A percentile compares a stretch with the other conserved stretches of the same genome.
Evolutionary conservation across 2,329 filamentous ascomycete species (phyloP).

Genomic region (Nakataea oryzae): DNA sequence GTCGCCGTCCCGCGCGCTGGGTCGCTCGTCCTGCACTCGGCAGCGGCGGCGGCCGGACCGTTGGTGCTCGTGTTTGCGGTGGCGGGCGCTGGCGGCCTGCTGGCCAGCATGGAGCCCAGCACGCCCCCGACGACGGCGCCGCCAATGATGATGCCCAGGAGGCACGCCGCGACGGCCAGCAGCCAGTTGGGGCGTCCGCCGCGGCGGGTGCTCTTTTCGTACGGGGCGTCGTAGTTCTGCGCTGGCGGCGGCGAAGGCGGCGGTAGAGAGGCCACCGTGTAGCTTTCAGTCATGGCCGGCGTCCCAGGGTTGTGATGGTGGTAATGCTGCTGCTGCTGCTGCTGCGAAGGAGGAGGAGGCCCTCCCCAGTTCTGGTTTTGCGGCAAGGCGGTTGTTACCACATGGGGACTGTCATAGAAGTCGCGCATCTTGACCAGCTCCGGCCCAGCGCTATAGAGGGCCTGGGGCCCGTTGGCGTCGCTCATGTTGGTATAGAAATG

Average conservation of each 20-base stretch:
- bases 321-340: too few species aligned
- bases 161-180: neutral
- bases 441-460: neutral
- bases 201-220: neutral
- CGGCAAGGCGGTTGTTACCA: too few species aligned
- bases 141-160: neutral
- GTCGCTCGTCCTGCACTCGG: neutral
- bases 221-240: neutral
- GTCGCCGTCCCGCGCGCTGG: neutral
- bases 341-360: too few species aligned
- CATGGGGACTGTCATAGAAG: neutral
- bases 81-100: neutral
- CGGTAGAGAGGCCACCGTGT: neutral
- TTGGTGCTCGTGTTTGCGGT: too few species aligned
- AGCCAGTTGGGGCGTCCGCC: neutral
- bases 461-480: neutral
- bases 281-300: neutral
- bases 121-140: neutral
- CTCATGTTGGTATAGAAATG: neutral
- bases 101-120: neutral
- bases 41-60: too few species aligned
- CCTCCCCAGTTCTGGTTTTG: neutral
- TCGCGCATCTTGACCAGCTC: neutral
- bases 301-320: neutral
- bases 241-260: too few species aligned